A percentile compares a stretch with the other conserved stretches of the same genome.
phyloP scores from a whole-genome alignment of 1,284 basidiomycete genomes.

The Puccinia triticina region DNA sequence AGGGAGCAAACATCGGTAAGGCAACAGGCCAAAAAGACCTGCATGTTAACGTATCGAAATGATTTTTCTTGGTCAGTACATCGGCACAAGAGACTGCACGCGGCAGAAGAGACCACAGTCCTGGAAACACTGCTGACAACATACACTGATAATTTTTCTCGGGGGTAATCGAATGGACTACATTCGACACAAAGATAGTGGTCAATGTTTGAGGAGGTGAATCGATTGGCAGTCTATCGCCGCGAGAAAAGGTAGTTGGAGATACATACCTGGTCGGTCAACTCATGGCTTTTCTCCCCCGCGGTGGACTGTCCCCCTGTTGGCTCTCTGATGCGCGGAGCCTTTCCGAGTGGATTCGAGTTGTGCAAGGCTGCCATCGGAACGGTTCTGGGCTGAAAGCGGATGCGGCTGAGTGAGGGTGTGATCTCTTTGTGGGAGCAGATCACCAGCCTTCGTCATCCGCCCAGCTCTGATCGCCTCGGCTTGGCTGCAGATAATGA shows the following conservation, averaged over 20 bases:
- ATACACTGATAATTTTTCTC: neutral
- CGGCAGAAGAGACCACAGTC: too few relatives aligned
- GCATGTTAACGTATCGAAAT: neutral
- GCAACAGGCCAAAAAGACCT: neutral
- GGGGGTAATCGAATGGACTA: conserved; percentile 8
- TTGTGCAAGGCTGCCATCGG: too few relatives aligned
- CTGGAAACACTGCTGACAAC: neutral
- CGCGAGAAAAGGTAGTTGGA: neutral
- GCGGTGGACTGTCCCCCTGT: neutral
- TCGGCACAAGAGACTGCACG: too few relatives aligned
- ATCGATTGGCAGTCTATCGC: neutral
- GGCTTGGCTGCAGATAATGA: too few relatives aligned
- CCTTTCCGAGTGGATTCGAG: too few relatives aligned
- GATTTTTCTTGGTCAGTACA: neutral
- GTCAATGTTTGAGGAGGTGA: neutral
- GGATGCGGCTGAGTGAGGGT: too few relatives aligned
- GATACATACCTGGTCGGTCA: neutral
- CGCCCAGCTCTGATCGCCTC: too few relatives aligned
- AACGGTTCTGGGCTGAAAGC: too few relatives aligned
- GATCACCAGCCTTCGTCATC: too few relatives aligned
- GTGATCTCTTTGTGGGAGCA: too few relatives aligned
- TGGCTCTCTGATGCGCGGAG: too few relatives aligned
- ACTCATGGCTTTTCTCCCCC: neutral
- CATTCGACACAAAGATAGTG: neutral
- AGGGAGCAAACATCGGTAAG: neutral